Evolutionary conservation across 2,329 filamentous ascomycete species (phyloP).

Genomic region (Fonsecaea erecta): DNA sequence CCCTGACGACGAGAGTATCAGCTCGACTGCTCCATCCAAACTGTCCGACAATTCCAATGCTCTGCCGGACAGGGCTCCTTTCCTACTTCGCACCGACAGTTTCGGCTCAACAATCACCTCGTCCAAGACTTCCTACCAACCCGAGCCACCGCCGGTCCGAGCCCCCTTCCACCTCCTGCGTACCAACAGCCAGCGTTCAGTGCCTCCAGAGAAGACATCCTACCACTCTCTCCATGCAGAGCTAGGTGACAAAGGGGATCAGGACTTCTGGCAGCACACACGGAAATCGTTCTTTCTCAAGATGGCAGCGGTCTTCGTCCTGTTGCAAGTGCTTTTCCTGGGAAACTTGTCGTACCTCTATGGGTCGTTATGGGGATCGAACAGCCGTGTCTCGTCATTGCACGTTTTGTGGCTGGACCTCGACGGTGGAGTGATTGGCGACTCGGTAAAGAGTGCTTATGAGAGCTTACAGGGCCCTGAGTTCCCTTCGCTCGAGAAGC

Average conservation of each 20-base stretch:
- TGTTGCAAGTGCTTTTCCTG: slow-evolving; percentile 14
- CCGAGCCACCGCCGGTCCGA: neutral
- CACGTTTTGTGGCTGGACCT: slow-evolving; percentile 48
- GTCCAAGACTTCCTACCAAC: neutral
- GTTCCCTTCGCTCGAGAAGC: slow-evolving; percentile 4
- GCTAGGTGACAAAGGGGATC: neutral
- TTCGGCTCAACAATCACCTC: neutral
- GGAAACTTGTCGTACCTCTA: slow-evolving; percentile 40
- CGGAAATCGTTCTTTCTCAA: slow-evolving; percentile 11
- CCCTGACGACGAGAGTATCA: neutral
- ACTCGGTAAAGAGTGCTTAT: slow-evolving; percentile 43
- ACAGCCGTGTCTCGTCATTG: slow-evolving; percentile 42
- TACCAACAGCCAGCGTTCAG: neutral
- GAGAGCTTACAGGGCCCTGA: neutral
- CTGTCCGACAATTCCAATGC: neutral
- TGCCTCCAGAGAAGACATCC: neutral
- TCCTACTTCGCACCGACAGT: neutral
- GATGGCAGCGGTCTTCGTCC: neutral
- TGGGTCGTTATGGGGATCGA: slow-evolving; percentile 45
- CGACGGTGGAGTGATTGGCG: slow-evolving; percentile 45
- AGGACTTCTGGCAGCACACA: slow-evolving; percentile 13
- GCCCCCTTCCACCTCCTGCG: neutral
- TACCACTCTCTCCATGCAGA: slow-evolving; percentile 11
- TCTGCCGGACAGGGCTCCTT: neutral
- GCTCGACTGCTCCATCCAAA: neutral